Percentiles rank a stretch among this genome's conserved stretches.
Evolutionary conservation across 2,329 filamentous ascomycete species (phyloP).

Genomic region (Nannizzia gypsea): DNA sequence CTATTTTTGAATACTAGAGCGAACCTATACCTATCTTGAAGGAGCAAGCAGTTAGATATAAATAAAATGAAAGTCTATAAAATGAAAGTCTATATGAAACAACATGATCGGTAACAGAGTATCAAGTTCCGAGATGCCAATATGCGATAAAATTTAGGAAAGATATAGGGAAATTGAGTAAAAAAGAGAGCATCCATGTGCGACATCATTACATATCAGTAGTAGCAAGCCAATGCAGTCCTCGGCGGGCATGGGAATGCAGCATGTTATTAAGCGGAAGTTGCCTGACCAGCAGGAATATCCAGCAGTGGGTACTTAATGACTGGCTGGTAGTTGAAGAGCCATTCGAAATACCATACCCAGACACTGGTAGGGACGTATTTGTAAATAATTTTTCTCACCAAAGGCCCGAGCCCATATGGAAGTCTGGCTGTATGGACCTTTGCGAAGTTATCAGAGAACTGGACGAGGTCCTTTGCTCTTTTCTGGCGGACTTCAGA

Average conservation of each 20-base stretch:
- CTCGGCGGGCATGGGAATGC: not conserved
- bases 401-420: conserved; percentile 6
- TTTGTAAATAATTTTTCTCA: conserved; percentile 9
- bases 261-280: not conserved
- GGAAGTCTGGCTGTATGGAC: conserved; percentile 9
- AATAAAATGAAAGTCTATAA: too few species aligned
- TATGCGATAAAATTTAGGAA: too few species aligned
- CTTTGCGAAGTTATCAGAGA: conserved; percentile 9
- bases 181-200: too few species aligned
- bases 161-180: too few species aligned
- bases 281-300: not conserved
- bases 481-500: conserved; percentile 8
- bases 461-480: conserved; percentile 5
- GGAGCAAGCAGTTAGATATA: too few species aligned
- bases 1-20: too few species aligned
- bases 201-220: too few species aligned
- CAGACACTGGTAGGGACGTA: conserved; percentile 7
- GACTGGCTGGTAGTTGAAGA: conserved; percentile 8
- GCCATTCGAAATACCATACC: conserved; percentile 9
- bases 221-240: too few species aligned
- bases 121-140: too few species aligned
- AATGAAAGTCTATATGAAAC: too few species aligned
- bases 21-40: too few species aligned
- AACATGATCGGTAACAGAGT: too few species aligned
- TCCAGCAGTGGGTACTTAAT: conserved; percentile 7